phyloP scores from a whole-genome alignment of 495 filamentous ascomycete genomes.

The Hypoxylon rickii region DNA sequence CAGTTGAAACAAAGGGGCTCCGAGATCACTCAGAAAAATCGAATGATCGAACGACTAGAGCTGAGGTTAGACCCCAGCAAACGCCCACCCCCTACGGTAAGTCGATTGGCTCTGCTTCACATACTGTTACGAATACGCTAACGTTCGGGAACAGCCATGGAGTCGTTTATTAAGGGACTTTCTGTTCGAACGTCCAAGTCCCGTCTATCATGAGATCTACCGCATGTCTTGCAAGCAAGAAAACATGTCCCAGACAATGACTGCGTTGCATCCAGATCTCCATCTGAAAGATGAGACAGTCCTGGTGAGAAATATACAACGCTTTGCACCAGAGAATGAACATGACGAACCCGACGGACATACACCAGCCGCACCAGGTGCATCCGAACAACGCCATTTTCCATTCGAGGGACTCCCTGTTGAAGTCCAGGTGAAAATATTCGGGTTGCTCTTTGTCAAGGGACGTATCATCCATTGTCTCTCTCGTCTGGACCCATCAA shows the following conservation, averaged over 20 bases:
- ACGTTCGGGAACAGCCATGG: constrained; percentile 18
- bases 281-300: background rate
- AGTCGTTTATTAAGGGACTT: constrained; percentile 4
- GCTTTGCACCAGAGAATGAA: background rate
- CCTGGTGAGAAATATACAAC: background rate
- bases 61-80: too few species aligned
- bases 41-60: too few species aligned
- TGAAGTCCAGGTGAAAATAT: constrained; percentile 37
- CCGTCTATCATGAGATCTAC: constrained; percentile 8
- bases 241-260: constrained; percentile 39
- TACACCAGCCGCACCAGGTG: background rate
- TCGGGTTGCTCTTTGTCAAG: constrained; percentile 35
- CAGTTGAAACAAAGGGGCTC: too few species aligned
- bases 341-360: too few species aligned
- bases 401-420: constrained; percentile 39
- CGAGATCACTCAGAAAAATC: too few species aligned
- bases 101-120: too few species aligned
- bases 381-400: constrained; percentile 14
- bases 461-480: constrained; percentile 42
- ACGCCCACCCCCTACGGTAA: too few species aligned
- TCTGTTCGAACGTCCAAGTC: background rate
- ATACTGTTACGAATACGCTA: too few species aligned
- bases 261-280: constrained; percentile 36
- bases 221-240: constrained; percentile 37
- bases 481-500: constrained; percentile 43